Conservation (phyloP, 2,329 filamentous ascomycete genomes). For the Phialophora expanda region DNA sequence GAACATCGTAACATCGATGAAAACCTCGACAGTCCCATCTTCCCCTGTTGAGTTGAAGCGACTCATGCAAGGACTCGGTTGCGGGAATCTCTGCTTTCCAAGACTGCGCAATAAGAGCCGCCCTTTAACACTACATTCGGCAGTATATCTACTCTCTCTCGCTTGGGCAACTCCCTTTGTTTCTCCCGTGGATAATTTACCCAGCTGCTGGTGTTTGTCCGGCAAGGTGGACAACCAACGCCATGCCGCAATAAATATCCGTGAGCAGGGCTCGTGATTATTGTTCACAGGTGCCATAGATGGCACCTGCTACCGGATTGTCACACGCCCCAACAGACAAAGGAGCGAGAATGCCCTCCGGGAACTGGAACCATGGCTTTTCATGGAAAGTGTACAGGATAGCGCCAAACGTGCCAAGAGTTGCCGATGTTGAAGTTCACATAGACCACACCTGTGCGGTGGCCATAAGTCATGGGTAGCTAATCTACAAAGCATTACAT, state of each 20-base stretch:
- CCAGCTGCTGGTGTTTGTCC: not conserved
- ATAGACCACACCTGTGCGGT: not conserved
- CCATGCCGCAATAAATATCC: not conserved
- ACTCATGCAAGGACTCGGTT: not conserved
- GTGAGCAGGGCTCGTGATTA: not conserved
- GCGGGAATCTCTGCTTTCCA: not conserved
- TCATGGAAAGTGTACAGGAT: not conserved
- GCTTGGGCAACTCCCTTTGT: not conserved
- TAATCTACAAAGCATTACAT: conserved; percentile 13
- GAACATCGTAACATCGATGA: not conserved
- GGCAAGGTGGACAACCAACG: not conserved
- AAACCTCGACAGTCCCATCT: not conserved
- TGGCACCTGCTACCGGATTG: not conserved
- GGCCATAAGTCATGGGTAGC: not conserved
- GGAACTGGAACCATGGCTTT: not conserved
- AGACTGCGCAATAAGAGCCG: too few species aligned
- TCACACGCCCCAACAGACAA: not conserved
- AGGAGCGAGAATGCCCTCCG: not conserved
- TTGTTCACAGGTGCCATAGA: not conserved
- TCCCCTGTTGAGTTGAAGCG: too few species aligned
- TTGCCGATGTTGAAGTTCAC: not conserved
- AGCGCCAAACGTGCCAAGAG: not conserved
- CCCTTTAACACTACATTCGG: not conserved
- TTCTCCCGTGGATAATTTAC: too few species aligned
- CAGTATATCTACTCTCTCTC: not conserved